Evolutionary conservation across 305 asterid genomes (phyloP), one percentile per base, ranked within the genome.

Genomic region (Fraxinus angustifolia): DNA sequence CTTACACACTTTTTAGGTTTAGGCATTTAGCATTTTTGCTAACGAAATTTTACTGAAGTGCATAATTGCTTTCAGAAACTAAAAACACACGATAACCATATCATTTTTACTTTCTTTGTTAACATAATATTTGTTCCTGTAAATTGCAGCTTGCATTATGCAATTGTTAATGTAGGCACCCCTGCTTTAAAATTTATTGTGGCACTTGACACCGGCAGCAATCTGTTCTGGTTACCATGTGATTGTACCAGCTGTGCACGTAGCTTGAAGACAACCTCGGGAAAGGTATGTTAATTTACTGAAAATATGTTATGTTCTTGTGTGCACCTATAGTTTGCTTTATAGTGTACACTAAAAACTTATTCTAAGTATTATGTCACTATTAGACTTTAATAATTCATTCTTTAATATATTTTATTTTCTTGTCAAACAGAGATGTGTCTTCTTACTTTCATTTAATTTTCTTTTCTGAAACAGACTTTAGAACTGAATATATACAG

Each of bases 141-240:
- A 73, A 82, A 84, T 77, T 89, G 86, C 98, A 94, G 99, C 85
- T 90, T 96, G 92, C 97, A 93, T 83, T 96, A 96, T 83, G 88
- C 97, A 65, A 78, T 92, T 76, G 98, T 96, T 28, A 35, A 85
- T 0, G 92, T 96, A 73, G 99, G 99, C 2, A 92, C 94, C 1
- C 99, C 99, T 21, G 79, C 88, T 16, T n/a, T 83, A 34, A 30
- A 85, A 65, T 96, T 86, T 82, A 83, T 94, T n/a, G 99, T 93
- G 86, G 98, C 98, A 42, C 99, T 96, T n/a, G 99, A 96, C 88
- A 94, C 99, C 1, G 99, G 99, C 42, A 96, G 98, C n/a, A 93
- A 93, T 88, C 90, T 96, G 84, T 96, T 96, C 83, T 96, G 99
- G 99, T 81, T 96, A 80, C 99, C 99, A 4, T 96, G 99, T 75